phyloP scores from a whole-genome alignment of 202 grass and related monocot genomes.

The Eragrostis tef region DNA sequence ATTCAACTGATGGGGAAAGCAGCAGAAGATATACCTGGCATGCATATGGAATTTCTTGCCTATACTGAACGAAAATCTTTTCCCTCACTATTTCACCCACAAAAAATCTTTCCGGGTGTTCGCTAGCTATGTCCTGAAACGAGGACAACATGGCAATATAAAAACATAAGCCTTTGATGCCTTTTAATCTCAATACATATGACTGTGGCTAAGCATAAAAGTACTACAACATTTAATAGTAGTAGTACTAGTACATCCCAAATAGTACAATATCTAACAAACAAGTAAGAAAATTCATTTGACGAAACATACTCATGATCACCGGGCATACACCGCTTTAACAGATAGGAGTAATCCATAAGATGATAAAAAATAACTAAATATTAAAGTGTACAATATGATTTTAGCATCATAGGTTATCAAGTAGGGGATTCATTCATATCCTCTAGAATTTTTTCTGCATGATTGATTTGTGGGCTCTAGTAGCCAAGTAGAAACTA shows the following conservation, averaged over 20 bases:
- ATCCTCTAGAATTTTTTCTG: constrained; percentile 4
- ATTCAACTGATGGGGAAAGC: constrained; percentile 12
- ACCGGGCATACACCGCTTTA: constrained; percentile 20
- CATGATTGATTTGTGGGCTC: neutral
- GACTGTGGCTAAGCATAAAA: neutral
- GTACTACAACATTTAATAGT: neutral
- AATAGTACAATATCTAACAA: neutral
- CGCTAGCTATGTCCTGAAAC: constrained; percentile 83
- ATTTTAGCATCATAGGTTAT: neutral
- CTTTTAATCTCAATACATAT: neutral
- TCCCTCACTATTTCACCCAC: constrained; percentile 90
- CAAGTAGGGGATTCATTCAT: neutral
- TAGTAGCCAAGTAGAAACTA: neutral
- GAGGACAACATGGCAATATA: constrained; percentile 37
- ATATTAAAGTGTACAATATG: constrained; percentile 11
- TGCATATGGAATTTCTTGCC: constrained; percentile 89
- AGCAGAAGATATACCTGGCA: constrained; percentile 66
- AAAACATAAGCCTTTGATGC: neutral
- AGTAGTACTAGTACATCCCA: neutral
- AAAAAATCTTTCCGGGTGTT: constrained; percentile 90
- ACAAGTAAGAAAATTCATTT: neutral
- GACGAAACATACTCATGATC: neutral
- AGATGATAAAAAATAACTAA: neutral
- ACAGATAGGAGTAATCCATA: constrained; percentile 14
- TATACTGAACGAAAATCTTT: constrained; percentile 92